Base-by-base conservation (phyloP, 805 yeast species). In the Kodamaea jinghongensis region DNA sequence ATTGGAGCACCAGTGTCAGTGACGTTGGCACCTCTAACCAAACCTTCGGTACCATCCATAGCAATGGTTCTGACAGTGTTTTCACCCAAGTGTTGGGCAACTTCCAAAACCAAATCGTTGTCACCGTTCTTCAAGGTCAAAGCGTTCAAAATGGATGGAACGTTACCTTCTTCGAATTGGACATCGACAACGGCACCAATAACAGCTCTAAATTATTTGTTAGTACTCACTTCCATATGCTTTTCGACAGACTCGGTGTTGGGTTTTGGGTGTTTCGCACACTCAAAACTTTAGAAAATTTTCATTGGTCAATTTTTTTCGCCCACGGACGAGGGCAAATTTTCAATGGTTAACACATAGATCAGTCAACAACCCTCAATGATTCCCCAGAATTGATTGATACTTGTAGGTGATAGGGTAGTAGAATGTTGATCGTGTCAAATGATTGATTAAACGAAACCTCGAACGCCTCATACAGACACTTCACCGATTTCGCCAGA, bases 41-140 rank as follows among this genome's bases (percentile, higher is more conserved):
- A 83, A 88, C 99, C 99, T 75, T 91, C 98, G 60, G 99, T 93
- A 87, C 98, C 98, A 74, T 93, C 99, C 99, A 93, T 93, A 68
- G 99, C 98, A 85, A 93, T 93, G 70, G 99, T 85, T 85, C 99
- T 91, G 71, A 93, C 98, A 61, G 98, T 86, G 86, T 89, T 89
- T 81, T 93, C 98, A 81, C 99, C 99, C 73, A 93, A 83, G 76
- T 93, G 99, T 81, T 93, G 99, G 63, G 99, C 93, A 60, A 93
- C 99, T 79, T 93, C 99, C 63, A 93, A 82, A 55, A 93, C 89
- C 67, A 93, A 83, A 61, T 89, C 90, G 54, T 78, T 71, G 55
- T 75, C 79, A 60, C 79, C 79, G 61, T 78, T 79, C 69, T 87
- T 81, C 67, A 93, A 81, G 72, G 86, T 89, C 64, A 93, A 81